Evolutionary conservation across 2,329 filamentous ascomycete genomes (phyloP), one percentile per base, ranked within the genome.

Genomic region (Echinosphaeria canescens): DNA sequence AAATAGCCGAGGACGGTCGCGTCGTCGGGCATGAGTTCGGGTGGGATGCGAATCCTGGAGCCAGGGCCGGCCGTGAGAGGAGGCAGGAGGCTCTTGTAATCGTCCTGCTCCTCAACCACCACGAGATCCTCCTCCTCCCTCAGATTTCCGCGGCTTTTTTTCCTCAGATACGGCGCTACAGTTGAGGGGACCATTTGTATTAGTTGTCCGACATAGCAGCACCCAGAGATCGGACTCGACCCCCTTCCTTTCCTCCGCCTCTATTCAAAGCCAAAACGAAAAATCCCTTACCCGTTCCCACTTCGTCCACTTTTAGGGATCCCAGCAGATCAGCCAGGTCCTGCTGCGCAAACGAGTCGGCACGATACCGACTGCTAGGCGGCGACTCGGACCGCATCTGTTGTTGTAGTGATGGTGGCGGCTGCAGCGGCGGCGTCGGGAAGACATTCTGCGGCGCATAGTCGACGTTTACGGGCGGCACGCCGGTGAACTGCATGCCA

Each of bases 21-120:
- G 17, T 93, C 81, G 16, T 75, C 65, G 1, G 85, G 85, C 82
- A 95, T 92, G 40, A 95, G 62, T 40, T 90, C 82, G 0, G 76
- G 79, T 1, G 85, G 88, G 33, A 95, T 92, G 19, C 81, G 69
- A 31, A 92, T 75, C 31, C 75, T 82, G 13, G 71, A 59, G 26
- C 81, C 81, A 6, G 78, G 64, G 7, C 70, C 66, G 5, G 63
- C 62, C 11, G 65, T 61, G 18, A 75, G 62, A 10, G 69, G 65
- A 18, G 80, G 82, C 7, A 90, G 48, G 16, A 62, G 50, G 24
- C 69, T 64, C 36, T 81, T 75, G 31, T 63, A 72, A 30, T 92
- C 75, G 31, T 84, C 76, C 14, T 66, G 53, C 9, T 72, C 76
- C 32, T 78, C 73, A 18, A 76, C 49, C 1, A 65, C 68, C 1